phyloP scores from a whole-genome alignment of 192 early-diverging fungal species.

The Umbelopsis vinacea region DNA sequence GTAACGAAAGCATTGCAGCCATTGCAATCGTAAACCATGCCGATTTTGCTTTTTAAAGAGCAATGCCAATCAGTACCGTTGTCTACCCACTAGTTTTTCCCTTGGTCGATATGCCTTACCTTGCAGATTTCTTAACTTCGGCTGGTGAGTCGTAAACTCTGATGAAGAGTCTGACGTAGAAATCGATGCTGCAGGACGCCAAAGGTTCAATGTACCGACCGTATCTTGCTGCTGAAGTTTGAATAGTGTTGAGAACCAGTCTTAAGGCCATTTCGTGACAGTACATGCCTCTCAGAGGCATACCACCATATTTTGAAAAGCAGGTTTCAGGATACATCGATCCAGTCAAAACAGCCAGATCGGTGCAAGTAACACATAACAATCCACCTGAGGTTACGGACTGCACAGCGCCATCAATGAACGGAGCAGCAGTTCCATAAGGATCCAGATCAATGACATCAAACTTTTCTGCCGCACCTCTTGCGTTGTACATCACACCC shows the following conservation, averaged over 20 bases:
- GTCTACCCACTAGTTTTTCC: neutral
- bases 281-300: conserved; percentile 84
- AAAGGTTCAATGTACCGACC: conserved; percentile 86
- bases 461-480: conserved; percentile 59
- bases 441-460: conserved; percentile 96
- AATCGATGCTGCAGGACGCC: conserved; percentile 94
- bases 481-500: conserved; percentile 76
- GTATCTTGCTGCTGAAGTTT: conserved; percentile 84
- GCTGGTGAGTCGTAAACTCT: conserved; percentile 77
- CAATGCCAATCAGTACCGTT: neutral
- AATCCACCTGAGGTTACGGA: conserved; percentile 88
- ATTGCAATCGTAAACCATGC: conserved; percentile 82
- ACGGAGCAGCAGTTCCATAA: conserved; percentile 95
- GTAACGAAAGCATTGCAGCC: conserved; percentile 77
- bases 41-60: conserved; percentile 66
- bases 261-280: conserved; percentile 96
- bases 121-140: conserved; percentile 75
- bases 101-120: conserved; percentile 44
- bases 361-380: conserved; percentile 97
- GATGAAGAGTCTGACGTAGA: conserved; percentile 97
- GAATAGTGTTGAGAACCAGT: conserved; percentile 82
- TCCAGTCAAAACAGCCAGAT: conserved; percentile 93
- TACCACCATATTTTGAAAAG: conserved; percentile 95
- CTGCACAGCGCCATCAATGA: conserved; percentile 94
- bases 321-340: conserved; percentile 85